Evolutionary conservation across 306 rosid genomes (phyloP).

Genomic region (Prosopis cineraria): DNA sequence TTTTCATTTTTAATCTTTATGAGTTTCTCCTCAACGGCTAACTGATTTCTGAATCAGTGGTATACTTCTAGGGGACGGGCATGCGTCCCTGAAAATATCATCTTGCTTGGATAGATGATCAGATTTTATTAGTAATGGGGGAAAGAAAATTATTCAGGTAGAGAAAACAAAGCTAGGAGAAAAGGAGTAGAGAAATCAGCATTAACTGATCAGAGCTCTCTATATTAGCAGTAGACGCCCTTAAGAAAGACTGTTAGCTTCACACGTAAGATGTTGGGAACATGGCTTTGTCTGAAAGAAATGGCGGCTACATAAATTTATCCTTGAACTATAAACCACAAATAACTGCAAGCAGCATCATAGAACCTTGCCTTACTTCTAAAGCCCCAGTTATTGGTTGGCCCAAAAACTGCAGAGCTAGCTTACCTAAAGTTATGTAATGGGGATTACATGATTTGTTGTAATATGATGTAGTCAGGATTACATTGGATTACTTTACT

Average conservation of each 20-base stretch:
- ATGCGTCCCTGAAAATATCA: background rate
- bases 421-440: no score
- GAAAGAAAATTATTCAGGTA: background rate
- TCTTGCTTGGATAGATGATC: background rate
- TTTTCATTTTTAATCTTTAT: background rate
- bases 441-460: no score
- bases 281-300: background rate
- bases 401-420: background rate
- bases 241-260: background rate
- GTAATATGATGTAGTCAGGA: no score
- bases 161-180: slow-evolving; percentile 7
- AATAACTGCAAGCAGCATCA: background rate
- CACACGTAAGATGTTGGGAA: background rate
- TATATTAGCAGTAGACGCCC: background rate
- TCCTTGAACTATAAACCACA: background rate
- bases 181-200: background rate
- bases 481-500: no score
- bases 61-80: slow-evolving; percentile 11
- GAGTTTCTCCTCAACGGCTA: background rate
- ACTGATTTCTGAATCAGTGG: slow-evolving; percentile 4
- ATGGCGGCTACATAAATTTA: background rate
- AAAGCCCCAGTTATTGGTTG: background rate
- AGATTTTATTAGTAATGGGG: background rate
- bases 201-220: background rate
- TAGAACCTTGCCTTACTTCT: background rate